phyloP scores from a whole-genome alignment of 1,139 yeast species.

The Sugiyamaella neomexicana region DNA sequence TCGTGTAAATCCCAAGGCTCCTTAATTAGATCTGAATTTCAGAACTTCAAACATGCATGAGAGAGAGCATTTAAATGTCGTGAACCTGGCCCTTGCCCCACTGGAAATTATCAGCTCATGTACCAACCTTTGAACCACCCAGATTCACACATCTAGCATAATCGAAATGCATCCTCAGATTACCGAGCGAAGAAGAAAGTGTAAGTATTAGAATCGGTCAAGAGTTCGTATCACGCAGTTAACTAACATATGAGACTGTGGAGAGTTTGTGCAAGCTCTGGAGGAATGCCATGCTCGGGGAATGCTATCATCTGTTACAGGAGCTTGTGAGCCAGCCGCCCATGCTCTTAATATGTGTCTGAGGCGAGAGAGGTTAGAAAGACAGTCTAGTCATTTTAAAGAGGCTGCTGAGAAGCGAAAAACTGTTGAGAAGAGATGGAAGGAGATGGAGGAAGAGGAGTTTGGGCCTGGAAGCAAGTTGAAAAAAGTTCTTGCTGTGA shows the following conservation, averaged over 20 bases:
- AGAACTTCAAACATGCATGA: conserved; percentile 11
- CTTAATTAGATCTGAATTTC: neutral
- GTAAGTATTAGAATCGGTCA: conserved; percentile 29
- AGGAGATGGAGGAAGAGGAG: conserved; percentile 68
- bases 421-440: conserved; percentile 56
- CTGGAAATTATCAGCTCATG: conserved; percentile 2
- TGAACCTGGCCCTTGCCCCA: conserved; percentile 11
- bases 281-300: conserved; percentile 84
- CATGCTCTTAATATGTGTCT: conserved; percentile 77
- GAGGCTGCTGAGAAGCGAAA: conserved; percentile 58
- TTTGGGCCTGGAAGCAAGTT: conserved; percentile 77
- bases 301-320: conserved; percentile 71
- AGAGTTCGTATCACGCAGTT: too few relatives aligned
- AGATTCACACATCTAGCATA: neutral
- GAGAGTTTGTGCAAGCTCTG: conserved; percentile 77
- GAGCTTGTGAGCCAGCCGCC: conserved; percentile 82
- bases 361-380: conserved; percentile 70
- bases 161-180: conserved; percentile 34
- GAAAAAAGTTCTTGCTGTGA: conserved; percentile 56
- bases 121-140: neutral
- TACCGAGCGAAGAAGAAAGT: conserved; percentile 31
- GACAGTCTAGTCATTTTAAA: conserved; percentile 62
- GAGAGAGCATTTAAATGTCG: conserved; percentile 2
- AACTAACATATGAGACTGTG: conserved; percentile 55
- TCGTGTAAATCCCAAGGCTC: too few relatives aligned